Evolutionary conservation across 2,329 filamentous ascomycete genomes (phyloP).

Genomic region (Ceratocystis papillata): DNA sequence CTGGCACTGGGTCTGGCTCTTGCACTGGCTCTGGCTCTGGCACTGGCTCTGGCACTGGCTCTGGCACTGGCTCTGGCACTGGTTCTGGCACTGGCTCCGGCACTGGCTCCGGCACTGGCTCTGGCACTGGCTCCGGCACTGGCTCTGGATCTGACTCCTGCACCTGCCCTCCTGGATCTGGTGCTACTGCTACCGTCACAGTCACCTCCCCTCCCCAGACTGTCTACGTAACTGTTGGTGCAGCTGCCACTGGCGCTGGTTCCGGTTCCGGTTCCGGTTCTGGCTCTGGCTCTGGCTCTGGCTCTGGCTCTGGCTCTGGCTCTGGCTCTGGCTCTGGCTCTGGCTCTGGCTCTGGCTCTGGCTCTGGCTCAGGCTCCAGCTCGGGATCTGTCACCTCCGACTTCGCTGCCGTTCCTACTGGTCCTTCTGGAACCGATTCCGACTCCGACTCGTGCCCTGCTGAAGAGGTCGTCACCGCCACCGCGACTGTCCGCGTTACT

Average conservation of each 20-base stretch:
- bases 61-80: neutral
- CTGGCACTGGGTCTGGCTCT: too few species aligned
- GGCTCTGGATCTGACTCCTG: neutral
- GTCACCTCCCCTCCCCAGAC: conserved; percentile 28
- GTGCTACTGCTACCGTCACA: conserved; percentile 21
- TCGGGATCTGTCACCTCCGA: neutral
- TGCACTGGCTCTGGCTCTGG: too few species aligned
- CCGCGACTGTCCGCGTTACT: conserved; percentile 31
- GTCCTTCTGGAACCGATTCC: conserved; percentile 14
- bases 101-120: conserved; percentile 11
- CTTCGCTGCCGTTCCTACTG: conserved; percentile 21
- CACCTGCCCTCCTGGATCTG: conserved; percentile 16
- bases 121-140: neutral
- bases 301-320: conserved; percentile 26
- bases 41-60: conserved; percentile 29
- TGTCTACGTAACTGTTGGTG: conserved; percentile 28
- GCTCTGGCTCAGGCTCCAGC: conserved; percentile 28
- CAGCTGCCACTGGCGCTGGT: conserved; percentile 23
- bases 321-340: conserved; percentile 24
- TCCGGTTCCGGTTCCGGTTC: conserved; percentile 26
- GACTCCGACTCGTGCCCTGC: conserved; percentile 19
- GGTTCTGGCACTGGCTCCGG: neutral
- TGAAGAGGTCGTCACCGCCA: conserved; percentile 21
- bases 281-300: conserved; percentile 21
- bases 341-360: conserved; percentile 28